Base-by-base conservation (phyloP, 2,329 filamentous ascomycete species). In the Arthroderma uncinatum region DNA sequence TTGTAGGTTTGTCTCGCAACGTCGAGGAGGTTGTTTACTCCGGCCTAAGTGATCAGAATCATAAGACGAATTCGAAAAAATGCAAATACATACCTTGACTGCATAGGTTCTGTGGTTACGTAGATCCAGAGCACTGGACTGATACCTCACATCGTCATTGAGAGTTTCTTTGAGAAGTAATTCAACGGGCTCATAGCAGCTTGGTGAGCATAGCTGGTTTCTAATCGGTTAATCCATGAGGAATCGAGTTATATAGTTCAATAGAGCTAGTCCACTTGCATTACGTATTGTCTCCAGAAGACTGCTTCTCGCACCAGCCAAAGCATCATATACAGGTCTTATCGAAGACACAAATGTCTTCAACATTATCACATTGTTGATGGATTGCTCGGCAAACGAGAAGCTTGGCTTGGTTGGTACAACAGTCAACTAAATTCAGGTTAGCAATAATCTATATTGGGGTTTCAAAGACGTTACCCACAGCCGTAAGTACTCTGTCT, bases 81-180 rank as follows among this genome's bases (percentile, higher is more conserved):
- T 37, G 30, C 28, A 16, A 28, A 50, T 39, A 39, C 63, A 58
- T 65, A 84, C 82, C 74, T 86, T 93, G 33, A 97, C 85, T 21
- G 92, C 92, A 73, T 94, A 96, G 0, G 86, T 88, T 61, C 92
- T 79, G 67, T 97, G 92, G 60, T 96, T 95, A 12, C 91, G 82
- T 57, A 95, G 76, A 60, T 96, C 92, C 3, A 97, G 77, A 0
- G 93, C 86, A 21, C 85, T 82, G 50, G 80, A 87, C 58, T 88
- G 86, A 63, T 87, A 94, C 0, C 79, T 81, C 0, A 90, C 87
- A 67, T 95, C 87, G 7, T 87, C 80, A 61, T 97, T 93, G 63
- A 98, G 84, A 0, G 82, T 82, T 12, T 77, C 73, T 47, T 80
- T 74, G 54, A 98, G 90, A 1, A 86, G 71, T 1, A 79, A 73